Evolutionary conservation across 2,329 filamentous ascomycete genomes (phyloP), one percentile per base, ranked within the genome.

Genomic region (Talaromyces sp.): DNA sequence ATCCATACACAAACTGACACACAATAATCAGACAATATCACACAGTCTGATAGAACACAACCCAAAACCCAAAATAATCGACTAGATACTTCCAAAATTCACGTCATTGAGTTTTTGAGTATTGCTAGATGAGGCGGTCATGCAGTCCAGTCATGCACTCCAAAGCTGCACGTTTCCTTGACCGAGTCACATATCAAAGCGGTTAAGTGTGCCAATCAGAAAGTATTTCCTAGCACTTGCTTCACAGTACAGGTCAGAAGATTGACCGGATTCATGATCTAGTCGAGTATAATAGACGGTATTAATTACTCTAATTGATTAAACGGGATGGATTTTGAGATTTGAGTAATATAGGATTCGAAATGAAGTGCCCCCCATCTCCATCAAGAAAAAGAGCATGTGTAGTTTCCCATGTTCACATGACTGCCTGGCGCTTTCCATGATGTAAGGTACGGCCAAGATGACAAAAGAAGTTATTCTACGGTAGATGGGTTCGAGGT

Each of bases 71-170:
- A 13, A 35, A 17, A 15, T 35, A 28, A 33, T 48, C 22, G 28
- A 19, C 28, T 33, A 21, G 3, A 46, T 19, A 3, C 7, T 15
- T 45, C 3, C 2, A 4, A 2, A n/a, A 2, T 45, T 25, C 15
- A 46, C n/a, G 9, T 46, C 31, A 31, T 31, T n/a, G n/a, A 31
- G 25, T 46, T 15, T 31, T 31, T 7, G n/a, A 35, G 15, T 46
- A 33, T 28, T 21, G 45, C 33, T 33, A 25, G 48, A 41, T 50
- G 54, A 56, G 56, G 46, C 53, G 48, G 58, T 60, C 58, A 60
- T 60, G 58, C 58, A 56, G 45, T 40, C 53, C 39, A 40, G 46
- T 60, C 58, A 60, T 57, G 53, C 48, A 56, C 53, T 46, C 41
- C 36, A 39, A 13, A 33, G 51, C 28, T 46, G 56, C 39, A 58